Conservation (phyloP, 2,329 filamentous ascomycete genomes). For the Beauveria scarabaeidicola region DNA sequence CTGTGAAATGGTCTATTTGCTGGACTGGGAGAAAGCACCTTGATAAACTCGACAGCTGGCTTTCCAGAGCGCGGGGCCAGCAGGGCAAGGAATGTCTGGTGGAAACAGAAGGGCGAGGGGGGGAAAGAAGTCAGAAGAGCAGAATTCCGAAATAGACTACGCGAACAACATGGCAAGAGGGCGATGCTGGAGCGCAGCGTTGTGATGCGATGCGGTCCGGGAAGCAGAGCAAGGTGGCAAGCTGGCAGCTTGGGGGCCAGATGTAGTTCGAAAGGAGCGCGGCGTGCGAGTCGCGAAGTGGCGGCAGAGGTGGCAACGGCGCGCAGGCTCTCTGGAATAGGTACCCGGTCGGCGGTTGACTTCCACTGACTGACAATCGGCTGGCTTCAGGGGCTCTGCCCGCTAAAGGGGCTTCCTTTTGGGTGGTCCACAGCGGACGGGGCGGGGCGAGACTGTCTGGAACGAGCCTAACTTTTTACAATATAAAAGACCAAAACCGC, state of each 20-base stretch:
- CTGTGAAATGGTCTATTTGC: neutral
- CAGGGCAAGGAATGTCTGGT: neutral
- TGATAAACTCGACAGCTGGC: conserved; percentile 11
- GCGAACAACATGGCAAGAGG: neutral
- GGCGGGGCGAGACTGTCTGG: neutral
- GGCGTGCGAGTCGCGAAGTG: neutral
- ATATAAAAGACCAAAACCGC: too few species aligned
- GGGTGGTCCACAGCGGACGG: neutral
- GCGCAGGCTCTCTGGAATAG: neutral
- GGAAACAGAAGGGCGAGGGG: neutral
- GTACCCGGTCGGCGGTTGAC: neutral
- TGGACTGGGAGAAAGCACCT: conserved; percentile 2
- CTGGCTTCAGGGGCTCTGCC: neutral
- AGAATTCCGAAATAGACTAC: neutral
- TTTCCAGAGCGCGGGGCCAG: neutral
- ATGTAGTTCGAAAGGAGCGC: conserved; percentile 2
- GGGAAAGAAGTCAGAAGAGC: neutral
- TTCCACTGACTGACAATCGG: neutral
- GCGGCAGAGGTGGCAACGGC: neutral
- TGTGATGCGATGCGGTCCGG: neutral
- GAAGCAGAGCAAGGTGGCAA: neutral
- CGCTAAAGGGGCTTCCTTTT: neutral
- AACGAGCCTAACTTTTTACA: neutral
- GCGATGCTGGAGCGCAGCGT: neutral
- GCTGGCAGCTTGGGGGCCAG: neutral